phyloP scores from a whole-genome alignment of 768 basidiomycete genomes.

The Gelatoporia subvermispora region DNA sequence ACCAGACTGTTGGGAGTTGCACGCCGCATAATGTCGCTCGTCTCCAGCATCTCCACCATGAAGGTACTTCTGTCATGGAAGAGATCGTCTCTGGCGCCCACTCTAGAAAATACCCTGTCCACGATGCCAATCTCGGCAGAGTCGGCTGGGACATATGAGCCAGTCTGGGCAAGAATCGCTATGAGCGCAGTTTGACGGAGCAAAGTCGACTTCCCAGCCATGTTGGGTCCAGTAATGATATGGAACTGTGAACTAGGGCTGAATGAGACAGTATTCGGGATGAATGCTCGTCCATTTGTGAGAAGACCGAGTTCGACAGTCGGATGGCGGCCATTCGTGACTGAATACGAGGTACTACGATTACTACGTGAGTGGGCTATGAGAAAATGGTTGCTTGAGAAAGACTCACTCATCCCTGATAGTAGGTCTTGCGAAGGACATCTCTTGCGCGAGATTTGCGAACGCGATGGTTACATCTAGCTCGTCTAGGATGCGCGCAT shows the following conservation, averaged over 20 bases:
- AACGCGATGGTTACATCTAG: constrained; percentile 82
- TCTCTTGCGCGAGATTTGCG: constrained; percentile 72
- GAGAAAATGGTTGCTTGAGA: neutral
- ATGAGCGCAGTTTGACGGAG: constrained; percentile 90
- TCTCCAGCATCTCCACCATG: constrained; percentile 98
- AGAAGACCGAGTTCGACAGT: constrained; percentile 88
- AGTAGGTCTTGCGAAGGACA: constrained; percentile 68
- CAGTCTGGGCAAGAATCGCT: constrained; percentile 84
- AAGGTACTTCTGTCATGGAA: constrained; percentile 93
- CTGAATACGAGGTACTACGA: constrained; percentile 53
- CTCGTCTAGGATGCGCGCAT: constrained; percentile 79
- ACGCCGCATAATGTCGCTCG: constrained; percentile 80
- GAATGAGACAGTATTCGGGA: constrained; percentile 75
- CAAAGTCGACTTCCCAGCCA: constrained; percentile 92
- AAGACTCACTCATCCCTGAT: constrained; percentile 62
- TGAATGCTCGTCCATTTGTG: constrained; percentile 69
- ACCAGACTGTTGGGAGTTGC: constrained; percentile 85
- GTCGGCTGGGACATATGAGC: constrained; percentile 91
- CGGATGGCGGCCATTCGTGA: constrained; percentile 84
- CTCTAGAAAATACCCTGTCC: constrained; percentile 88
- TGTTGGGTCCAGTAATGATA: constrained; percentile 90
- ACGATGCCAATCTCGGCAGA: constrained; percentile 76
- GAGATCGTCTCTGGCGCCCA: constrained; percentile 93
- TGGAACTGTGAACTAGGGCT: constrained; percentile 61
- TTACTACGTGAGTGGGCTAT: neutral